Percentiles rank a stretch among this genome's conserved stretches.
These are phyloP conservation scores for Phylloporus sp. DNA, from an alignment of 768 basidiomycete genomes.

Conservation along the genomic window DNA sequence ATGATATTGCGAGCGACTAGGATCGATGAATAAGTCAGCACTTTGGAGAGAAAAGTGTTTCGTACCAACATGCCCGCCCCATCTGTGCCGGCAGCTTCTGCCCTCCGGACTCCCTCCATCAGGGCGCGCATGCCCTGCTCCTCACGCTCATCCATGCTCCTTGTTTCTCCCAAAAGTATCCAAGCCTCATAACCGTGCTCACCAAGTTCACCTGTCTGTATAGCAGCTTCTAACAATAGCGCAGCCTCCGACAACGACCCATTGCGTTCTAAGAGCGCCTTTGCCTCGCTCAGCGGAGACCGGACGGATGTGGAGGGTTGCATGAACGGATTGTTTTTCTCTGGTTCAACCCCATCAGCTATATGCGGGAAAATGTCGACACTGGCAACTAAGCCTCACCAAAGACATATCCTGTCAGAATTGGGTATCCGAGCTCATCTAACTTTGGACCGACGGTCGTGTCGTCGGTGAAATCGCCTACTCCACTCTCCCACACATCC, in stretches of 20 bases:
- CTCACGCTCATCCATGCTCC: conserved; percentile 87
- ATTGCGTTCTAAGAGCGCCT: conserved; percentile 68
- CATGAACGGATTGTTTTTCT: conserved; percentile 66
- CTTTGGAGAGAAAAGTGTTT: conserved; percentile 6
- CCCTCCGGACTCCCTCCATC: conserved; percentile 61
- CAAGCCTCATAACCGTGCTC: conserved; percentile 85
- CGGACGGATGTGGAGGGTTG: conserved; percentile 43
- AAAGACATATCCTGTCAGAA: conserved; percentile 67
- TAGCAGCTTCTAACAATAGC: conserved; percentile 84
- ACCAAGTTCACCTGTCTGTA: conserved; percentile 75
- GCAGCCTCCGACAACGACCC: conserved; percentile 86
- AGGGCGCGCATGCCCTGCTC: conserved; percentile 78
- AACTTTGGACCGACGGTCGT: conserved; percentile 39
- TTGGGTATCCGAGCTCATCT: conserved; percentile 71
- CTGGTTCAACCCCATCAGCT: conserved; percentile 35
- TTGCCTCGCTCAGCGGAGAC: conserved; percentile 64
- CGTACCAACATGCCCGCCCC: conserved; percentile 74
- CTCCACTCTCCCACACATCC: conserved; percentile 56
- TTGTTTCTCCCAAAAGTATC: conserved; percentile 85
- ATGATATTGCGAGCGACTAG: conserved; percentile 92
- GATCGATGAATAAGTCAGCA: conserved; percentile 8
- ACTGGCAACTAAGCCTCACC: conserved; percentile 49
- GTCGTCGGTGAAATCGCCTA: conserved; percentile 40
- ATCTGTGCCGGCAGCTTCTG: conserved; percentile 56
- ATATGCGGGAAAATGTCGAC: neutral